A percentile compares a stretch with the other conserved stretches of the same genome.
phyloP scores from a whole-genome alignment of 2,329 filamentous ascomycete genomes.

The Mycosphaerella arachidis region DNA sequence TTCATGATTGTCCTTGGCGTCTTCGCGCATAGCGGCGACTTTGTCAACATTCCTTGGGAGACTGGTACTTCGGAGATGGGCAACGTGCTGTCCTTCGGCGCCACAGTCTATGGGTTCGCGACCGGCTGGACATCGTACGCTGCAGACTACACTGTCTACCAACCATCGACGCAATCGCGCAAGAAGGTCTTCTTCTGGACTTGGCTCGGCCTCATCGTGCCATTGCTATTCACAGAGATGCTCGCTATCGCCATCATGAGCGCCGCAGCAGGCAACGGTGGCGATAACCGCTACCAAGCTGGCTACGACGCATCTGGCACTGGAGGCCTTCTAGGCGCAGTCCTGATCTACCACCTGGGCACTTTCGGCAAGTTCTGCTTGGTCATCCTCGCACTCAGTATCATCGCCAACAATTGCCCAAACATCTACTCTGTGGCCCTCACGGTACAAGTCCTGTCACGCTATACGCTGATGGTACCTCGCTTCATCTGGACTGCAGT shows the following conservation, averaged over 20 bases:
- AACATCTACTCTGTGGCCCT: conserved; percentile 62
- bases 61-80: conserved; percentile 57
- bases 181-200: conserved; percentile 64
- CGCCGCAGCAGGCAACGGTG: conserved; percentile 53
- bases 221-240: conserved; percentile 69
- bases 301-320: conserved; percentile 57
- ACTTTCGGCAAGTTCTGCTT: conserved; percentile 68
- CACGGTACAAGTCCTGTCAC: conserved; percentile 61
- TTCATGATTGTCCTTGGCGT: conserved; percentile 67
- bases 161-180: conserved; percentile 58
- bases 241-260: conserved; percentile 67
- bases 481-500: conserved; percentile 64
- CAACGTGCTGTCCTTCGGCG: conserved; percentile 59
- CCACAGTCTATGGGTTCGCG: conserved; percentile 63
- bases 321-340: conserved; percentile 63
- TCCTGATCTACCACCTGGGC: conserved; percentile 60
- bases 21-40: conserved; percentile 64
- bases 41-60: conserved; percentile 58
- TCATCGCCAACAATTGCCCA: conserved; percentile 45
- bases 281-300: conserved; percentile 50
- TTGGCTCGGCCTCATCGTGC: conserved; percentile 63
- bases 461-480: conserved; percentile 57
- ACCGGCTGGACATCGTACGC: conserved; percentile 72
- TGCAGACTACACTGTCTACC: conserved; percentile 77
- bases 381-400: conserved; percentile 41